Percentiles rank a stretch among this genome's conserved stretches.
These are phyloP conservation scores for Amesomyces nigricolor DNA, from an alignment of 2,329 filamentous ascomycete species.

Conservation along the genomic window DNA sequence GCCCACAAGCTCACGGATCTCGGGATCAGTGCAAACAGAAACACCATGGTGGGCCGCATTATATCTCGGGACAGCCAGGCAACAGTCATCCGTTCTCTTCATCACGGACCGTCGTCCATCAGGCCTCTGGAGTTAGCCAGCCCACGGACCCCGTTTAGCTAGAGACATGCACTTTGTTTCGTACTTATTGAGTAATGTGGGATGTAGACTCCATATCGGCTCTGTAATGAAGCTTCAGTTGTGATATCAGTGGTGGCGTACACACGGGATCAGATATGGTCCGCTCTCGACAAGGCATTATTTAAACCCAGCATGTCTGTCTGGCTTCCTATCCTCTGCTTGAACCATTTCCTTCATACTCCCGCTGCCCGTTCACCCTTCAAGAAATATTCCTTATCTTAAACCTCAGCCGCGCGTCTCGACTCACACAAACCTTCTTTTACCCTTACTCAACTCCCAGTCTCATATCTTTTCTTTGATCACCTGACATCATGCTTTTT, in stretches of 20 bases:
- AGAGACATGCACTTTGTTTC: constrained; percentile 6
- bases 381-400: not conserved
- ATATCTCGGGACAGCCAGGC: too few relatives aligned
- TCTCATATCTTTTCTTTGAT: not conserved
- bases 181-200: constrained; percentile 14
- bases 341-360: constrained; percentile 2
- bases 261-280: not conserved
- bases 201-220: constrained; percentile 4
- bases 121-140: too few relatives aligned
- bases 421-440: not conserved
- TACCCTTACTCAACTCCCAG: not conserved
- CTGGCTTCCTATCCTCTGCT: not conserved
- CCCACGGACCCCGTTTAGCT: too few relatives aligned
- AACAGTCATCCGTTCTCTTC: not conserved
- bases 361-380: not conserved
- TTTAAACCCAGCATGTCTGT: constrained; percentile 8
- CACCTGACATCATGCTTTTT: constrained; percentile 30
- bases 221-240: constrained; percentile 8
- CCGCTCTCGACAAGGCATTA: not conserved
- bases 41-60: too few relatives aligned
- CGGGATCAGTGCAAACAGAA: too few relatives aligned
- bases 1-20: too few relatives aligned
- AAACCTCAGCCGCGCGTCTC: too few relatives aligned
- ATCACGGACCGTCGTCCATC: not conserved
- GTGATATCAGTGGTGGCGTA: not conserved